Base-by-base conservation (phyloP, 176 grass and related monocot species). In the Thalia dealbata region DNA sequence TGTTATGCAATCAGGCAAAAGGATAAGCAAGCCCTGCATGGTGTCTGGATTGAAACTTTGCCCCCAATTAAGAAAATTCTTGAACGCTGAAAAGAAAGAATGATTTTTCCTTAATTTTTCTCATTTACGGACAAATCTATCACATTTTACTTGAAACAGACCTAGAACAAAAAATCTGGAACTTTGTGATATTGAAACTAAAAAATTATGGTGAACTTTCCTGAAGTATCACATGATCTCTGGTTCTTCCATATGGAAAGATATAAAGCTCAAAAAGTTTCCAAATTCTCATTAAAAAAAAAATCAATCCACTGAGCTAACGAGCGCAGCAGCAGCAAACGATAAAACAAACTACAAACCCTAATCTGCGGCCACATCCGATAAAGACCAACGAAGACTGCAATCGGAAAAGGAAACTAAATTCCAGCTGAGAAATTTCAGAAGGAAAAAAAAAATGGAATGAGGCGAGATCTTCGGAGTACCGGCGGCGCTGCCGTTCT, bases 381-480 rank as follows among this genome's bases (percentile, higher is more conserved):
- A 4, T 10, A 13, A 28, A 63, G 10, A 3, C 12, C 0, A 27
- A 15, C 3, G 29, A 14, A 29, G 22, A 28, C 24, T 8, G 24
- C 23, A 6, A 63, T 63, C 25, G 27, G 38, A 43, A 44, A 6
- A 58, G 18, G 0, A 62, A 15, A 10, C 12, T 19, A 61, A 44
- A 24, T 28, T 64, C 9, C 19, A 25, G 10, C 9, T 0, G 23
- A 29, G 3, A 30, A 3, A 52, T 51, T 16, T 24, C 66, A 74
- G 28, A 6, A 67, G 21, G 45, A 73, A 69, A 28, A 6, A 67
- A 15, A 27, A 73, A 69, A 28, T 51, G 32, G 29, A 56, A 10
- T 52, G 52, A 60, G n/a, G 38, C 5, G 52, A 29, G 6, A 22
- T 29, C 88, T 90, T 85, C 71, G 52, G 62, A 74, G 64, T 86